Conservation (phyloP, 2,329 filamentous ascomycete species). For the Dactylellina cionopaga region DNA sequence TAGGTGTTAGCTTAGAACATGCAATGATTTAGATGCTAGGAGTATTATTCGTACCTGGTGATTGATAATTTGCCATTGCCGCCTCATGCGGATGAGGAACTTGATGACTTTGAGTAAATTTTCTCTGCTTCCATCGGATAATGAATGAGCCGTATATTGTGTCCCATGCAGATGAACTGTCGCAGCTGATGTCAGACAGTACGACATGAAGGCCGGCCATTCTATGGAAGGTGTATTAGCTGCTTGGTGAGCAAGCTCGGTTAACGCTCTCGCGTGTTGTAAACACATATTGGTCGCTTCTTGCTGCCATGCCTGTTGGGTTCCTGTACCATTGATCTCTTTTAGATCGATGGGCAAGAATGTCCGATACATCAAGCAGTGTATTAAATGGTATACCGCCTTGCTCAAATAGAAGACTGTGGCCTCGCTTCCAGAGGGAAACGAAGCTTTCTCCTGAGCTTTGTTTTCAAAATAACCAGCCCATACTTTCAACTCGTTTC, state of each 20-base stretch:
- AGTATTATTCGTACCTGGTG: constrained; percentile 40
- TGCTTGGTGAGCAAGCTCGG: constrained; percentile 79
- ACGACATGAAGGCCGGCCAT: constrained; percentile 87
- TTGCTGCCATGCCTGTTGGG: constrained; percentile 89
- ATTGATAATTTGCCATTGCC: constrained; percentile 51
- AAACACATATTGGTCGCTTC: constrained; percentile 89
- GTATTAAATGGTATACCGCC: constrained; percentile 84
- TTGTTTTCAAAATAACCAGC: constrained; percentile 78
- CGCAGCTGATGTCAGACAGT: constrained; percentile 85
- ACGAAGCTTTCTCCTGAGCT: constrained; percentile 69
- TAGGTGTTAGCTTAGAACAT: not conserved
- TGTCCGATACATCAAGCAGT: constrained; percentile 85
- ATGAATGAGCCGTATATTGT: constrained; percentile 71
- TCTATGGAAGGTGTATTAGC: constrained; percentile 79
- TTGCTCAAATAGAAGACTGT: constrained; percentile 84
- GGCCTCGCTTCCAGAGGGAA: constrained; percentile 70
- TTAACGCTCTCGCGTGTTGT: constrained; percentile 85
- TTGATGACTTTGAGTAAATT: constrained; percentile 43
- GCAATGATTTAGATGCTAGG: not conserved
- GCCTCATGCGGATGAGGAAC: constrained; percentile 48
- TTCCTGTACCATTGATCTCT: constrained; percentile 71
- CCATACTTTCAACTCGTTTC: constrained; percentile 86
- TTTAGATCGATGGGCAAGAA: constrained; percentile 86
- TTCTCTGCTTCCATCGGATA: constrained; percentile 45
- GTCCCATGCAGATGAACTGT: constrained; percentile 89